Evolutionary conservation across 331 rosid genomes (phyloP), one percentile per base, ranked within the genome.

Genomic region (Quercus lobata): DNA sequence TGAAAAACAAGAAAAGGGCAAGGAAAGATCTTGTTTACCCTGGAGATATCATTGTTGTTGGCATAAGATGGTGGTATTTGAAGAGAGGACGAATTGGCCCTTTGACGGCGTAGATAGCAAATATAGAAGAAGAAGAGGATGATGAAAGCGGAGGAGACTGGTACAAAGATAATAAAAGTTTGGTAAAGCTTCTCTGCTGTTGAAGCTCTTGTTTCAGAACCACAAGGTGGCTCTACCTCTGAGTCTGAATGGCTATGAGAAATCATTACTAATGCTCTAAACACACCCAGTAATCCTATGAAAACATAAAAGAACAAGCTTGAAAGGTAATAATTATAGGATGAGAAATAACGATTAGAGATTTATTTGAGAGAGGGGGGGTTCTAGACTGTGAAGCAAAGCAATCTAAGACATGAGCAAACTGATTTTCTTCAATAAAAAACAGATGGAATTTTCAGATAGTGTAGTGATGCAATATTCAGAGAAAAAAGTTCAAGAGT

Each of bases 31-130:
- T 65, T 49, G 5, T 11, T 49, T 77, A 93, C 98, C 74, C 74
- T 54, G 69, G 91, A 81, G 81, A 69, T 78, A 57, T 55, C 76
- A 63, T 62, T 41, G 32, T 71, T 57, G 41, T 62, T 69, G 2
- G 75, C 37, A 53, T 69, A 53, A 57, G 88, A 54, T 1, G 84
- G 70, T n/a, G 83, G 75, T 85, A 85, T 90, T 57, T 87, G 74
- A 7, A 89, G 81, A 32, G 95, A 86, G 29, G 89, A 75, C 95
- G 87, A 90, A 72, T 86, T 83, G 34, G 86, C 85, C 74, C 94
- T 83, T 62, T 92, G 82, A 1, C 92, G 97, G 30, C 96, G 88
- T 54, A 94, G 87, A 83, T 94, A 94, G 84, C 90, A 91, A 44
- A 90, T 56, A 73, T 92, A 94, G 83, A 92, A 90, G 60, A 94